Base-by-base conservation (phyloP, 805 yeast genomes). In the Wickerhamomyces queroliae region DNA sequence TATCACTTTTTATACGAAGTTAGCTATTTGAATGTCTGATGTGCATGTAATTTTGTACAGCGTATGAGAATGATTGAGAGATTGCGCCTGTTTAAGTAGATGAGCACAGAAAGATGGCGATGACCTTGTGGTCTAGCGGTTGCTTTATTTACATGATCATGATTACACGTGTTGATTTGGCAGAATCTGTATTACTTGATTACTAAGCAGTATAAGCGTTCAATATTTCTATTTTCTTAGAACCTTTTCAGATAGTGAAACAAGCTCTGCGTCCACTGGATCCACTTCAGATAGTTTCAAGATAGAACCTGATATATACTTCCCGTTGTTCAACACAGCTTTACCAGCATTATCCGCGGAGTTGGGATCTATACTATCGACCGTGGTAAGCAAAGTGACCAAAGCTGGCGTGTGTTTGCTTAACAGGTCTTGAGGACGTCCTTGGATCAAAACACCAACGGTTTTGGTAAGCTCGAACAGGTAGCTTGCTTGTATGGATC, bases 391-490 rank as follows among this genome's bases (percentile, higher is more conserved):
- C 12, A 54, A 20, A 0, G 38, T 35, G 5, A 42, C 15, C 11
- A 54, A 13, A 1, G 40, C 46, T 5, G 37, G 33, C 2, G 39
- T 15, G 28, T 52, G 36, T 2, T 48, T 28, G 1, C 7, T 17
- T 8, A 52, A 18, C 2, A 49, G 18, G 17, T 33, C 36, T 1
- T 46, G 42, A 2, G 53, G 46, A 8, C 41, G 30, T 20, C 47
- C 37, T 29, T 45, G 47, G 1, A 55, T 34, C 8, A 56, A 28
- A 0, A 56, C 48, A 30, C 56, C 61, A 9, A 53, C 27, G 0
- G 59, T 49, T 41, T 55, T 56, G 4, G 56, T 52, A 23, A 54
- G 24, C 35, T 55, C 58, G 43, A 55, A 55, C 32, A 56, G 27
- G 22, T 47, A 47, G 7, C 40, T 26, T 1, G 45, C 42, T n/a